Evolutionary conservation across 495 filamentous ascomycete genomes (phyloP), one percentile per base, ranked within the genome.

Genomic region (Lophium mytilinum): DNA sequence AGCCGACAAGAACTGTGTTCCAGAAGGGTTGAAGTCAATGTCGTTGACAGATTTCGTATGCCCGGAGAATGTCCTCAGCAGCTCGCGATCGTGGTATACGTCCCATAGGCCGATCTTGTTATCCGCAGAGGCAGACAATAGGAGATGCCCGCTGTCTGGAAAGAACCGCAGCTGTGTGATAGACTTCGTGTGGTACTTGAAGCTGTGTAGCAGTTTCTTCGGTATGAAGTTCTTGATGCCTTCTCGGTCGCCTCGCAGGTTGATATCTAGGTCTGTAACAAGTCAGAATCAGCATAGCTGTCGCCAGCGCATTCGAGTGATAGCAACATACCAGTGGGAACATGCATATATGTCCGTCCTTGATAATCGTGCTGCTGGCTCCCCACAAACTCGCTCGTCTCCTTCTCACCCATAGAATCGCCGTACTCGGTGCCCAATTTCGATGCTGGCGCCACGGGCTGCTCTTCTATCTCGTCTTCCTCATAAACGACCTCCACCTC

Each of bases 41-140:
- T 96, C 94, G 2, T 89, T 89, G 50, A 96, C 81, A 37, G 87
- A 82, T 70, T 97, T 97, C 60, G 79, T 83, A 72, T 99, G 93
- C 39, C 94, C 93, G 30, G 81, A 82, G 76, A 87, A 97, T 9
- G 90, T 88, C 53, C 93, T 85, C 39, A 99, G 77, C 15, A 96
- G 81, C 72, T 95, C 90, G 56, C 83, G 84, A 55, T 85, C 76
- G 65, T 95, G 89, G 64, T 95, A 96, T 12, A 89, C 88, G 71
- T 96, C 92, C 83, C 88, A 97, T 52, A 98, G 86, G 75, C 94
- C 95, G 69, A 96, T 81, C 58, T 89, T 90, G 51, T 82, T 81
- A 70, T 97, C 94, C 17, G 91, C 91, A 33, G 84, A 81, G 15
- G 88, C 85, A 37, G 88, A 92, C 55, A 99, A 75, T 24, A 97